Evolutionary conservation across 2,329 filamentous ascomycete species (phyloP).

Genomic region (Xylariomycetidae sp.): DNA sequence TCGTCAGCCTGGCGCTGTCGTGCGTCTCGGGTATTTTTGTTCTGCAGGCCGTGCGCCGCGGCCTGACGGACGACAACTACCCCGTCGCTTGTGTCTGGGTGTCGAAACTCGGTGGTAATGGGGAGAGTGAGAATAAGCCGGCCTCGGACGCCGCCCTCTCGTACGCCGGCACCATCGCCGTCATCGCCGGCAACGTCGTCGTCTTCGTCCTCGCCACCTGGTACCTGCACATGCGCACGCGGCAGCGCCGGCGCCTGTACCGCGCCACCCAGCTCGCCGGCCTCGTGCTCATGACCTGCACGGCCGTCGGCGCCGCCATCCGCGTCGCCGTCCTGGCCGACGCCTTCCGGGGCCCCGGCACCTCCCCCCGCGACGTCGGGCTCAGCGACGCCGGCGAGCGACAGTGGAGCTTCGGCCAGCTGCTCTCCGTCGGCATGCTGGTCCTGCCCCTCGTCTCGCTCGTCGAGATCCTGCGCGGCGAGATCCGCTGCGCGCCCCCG

Average conservation of each 20-base stretch:
- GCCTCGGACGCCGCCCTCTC: conserved; percentile 40
- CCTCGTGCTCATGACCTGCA: conserved; percentile 49
- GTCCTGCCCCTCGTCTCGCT: conserved; percentile 55
- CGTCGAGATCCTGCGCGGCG: conserved; percentile 52
- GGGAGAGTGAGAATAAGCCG: conserved; percentile 28
- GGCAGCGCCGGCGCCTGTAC: conserved; percentile 53
- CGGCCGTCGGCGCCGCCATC: conserved; percentile 54
- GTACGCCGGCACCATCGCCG: conserved; percentile 55
- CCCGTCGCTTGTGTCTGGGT: conserved; percentile 60
- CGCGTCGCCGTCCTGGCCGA: conserved; percentile 55
- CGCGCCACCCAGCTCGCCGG: conserved; percentile 49
- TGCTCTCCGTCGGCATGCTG: conserved; percentile 55
- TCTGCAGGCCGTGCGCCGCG: conserved; percentile 47
- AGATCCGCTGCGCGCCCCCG: conserved; percentile 30
- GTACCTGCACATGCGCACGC: conserved; percentile 56
- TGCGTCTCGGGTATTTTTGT: conserved; percentile 53
- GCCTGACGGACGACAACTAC: conserved; percentile 45
- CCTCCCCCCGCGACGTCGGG: conserved; percentile 43
- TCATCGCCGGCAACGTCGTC: conserved; percentile 54
- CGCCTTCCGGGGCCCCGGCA: conserved; percentile 50
- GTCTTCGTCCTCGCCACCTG: conserved; percentile 58
- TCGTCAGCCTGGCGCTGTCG: conserved; percentile 57
- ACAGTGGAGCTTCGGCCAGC: conserved; percentile 59
- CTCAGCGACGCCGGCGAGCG: conserved; percentile 50
- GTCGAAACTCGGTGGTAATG: too few relatives aligned